These are phyloP conservation scores for Trichoderma gracile DNA, from an alignment of 2,329 filamentous ascomycete genomes.

Conservation along the genomic window DNA sequence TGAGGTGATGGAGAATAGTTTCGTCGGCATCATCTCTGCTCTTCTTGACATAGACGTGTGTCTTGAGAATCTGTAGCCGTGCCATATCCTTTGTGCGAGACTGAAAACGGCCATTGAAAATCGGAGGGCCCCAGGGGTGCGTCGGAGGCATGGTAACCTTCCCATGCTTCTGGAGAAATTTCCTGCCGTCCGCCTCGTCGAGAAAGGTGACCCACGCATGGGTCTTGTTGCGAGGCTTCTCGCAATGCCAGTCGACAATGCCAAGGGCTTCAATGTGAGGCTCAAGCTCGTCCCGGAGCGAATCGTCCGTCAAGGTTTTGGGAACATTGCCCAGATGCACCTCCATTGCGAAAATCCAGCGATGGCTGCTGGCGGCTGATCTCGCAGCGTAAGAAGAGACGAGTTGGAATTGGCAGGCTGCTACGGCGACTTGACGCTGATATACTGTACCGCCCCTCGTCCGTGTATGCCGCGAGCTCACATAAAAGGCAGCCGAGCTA, in stretches of 20 bases:
- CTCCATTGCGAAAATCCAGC: slow-evolving; percentile 44
- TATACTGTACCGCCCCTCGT: neutral
- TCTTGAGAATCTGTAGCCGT: slow-evolving; percentile 37
- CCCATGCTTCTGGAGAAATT: slow-evolving; percentile 47
- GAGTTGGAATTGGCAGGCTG: neutral
- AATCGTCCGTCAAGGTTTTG: slow-evolving; percentile 40
- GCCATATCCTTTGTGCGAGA: slow-evolving; percentile 26
- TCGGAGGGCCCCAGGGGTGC: neutral
- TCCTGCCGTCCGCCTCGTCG: slow-evolving; percentile 39
- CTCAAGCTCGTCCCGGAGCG: slow-evolving; percentile 42
- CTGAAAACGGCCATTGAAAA: neutral
- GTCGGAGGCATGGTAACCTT: neutral
- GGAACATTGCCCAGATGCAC: slow-evolving; percentile 49
- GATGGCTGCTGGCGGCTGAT: neutral
- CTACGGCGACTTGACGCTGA: neutral
- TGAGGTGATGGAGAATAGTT: slow-evolving; percentile 34
- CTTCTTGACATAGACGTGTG: slow-evolving; percentile 34
- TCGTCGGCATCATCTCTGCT: slow-evolving; percentile 39
- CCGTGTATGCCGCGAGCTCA: neutral
- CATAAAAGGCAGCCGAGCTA: neutral
- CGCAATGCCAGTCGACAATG: slow-evolving; percentile 47
- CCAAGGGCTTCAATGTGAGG: slow-evolving; percentile 43
- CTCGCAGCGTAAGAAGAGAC: neutral
- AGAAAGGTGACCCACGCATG: slow-evolving; percentile 49
- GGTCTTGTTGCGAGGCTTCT: slow-evolving; percentile 42